Evolutionary conservation across 805 yeast genomes (phyloP).

Genomic region (Hanseniaspora clermontiae): DNA sequence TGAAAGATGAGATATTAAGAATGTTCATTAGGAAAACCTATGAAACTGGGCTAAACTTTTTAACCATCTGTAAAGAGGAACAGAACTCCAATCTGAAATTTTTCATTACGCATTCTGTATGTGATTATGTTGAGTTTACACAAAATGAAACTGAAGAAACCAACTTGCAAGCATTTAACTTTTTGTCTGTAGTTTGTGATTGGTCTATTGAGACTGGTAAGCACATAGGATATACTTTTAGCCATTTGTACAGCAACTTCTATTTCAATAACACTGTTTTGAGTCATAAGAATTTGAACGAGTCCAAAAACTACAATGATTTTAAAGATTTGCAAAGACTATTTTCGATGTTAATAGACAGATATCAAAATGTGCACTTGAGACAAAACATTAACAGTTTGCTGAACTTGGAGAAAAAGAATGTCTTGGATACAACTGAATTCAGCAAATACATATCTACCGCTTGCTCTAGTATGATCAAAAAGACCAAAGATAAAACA

Average conservation of each 20-base stretch:
- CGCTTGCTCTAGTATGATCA: neutral
- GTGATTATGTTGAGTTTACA: neutral
- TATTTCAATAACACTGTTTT: neutral
- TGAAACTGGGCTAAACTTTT: neutral
- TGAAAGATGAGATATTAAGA: neutral
- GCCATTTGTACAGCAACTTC: neutral
- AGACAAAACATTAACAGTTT: neutral
- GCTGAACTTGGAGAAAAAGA: constrained; percentile 1
- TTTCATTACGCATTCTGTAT: neutral
- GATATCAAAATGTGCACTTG: neutral
- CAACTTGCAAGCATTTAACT: neutral
- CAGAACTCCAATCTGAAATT: neutral
- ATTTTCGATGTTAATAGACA: neutral
- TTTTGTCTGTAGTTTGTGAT: neutral
- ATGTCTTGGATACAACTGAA: neutral
- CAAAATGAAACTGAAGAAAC: neutral
- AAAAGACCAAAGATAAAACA: neutral
- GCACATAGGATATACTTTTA: neutral
- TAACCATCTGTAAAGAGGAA: neutral
- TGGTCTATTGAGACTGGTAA: neutral
- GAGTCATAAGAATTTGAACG: neutral
- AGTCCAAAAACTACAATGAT: neutral
- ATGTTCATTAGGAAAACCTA: neutral
- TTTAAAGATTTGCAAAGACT: neutral
- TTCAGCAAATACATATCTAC: neutral